These are phyloP conservation scores for Huntiella bhutanensis DNA, from an alignment of 2,329 filamentous ascomycete genomes.

Conservation along the genomic window DNA sequence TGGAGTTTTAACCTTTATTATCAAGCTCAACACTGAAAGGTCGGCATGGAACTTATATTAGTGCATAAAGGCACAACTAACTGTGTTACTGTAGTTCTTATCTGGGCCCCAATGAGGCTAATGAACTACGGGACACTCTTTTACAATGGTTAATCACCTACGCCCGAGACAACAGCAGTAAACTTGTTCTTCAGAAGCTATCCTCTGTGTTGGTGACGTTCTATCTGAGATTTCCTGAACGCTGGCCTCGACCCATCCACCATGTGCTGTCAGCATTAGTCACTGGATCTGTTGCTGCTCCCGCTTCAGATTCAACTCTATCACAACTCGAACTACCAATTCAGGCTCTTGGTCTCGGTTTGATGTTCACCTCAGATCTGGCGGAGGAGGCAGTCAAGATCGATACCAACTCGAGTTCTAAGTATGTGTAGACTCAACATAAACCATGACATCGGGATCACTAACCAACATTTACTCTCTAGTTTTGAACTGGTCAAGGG, in stretches of 20 bases:
- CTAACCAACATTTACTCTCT: constrained; percentile 13
- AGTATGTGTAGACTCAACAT: constrained; percentile 20
- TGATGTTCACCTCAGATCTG: constrained; percentile 19
- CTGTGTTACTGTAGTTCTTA: constrained; percentile 20
- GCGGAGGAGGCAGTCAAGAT: constrained; percentile 51
- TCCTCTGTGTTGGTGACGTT: constrained; percentile 61
- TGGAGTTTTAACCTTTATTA: constrained; percentile 75
- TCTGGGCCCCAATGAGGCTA: constrained; percentile 37
- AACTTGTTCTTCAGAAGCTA: constrained; percentile 52
- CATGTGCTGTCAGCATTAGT: constrained; percentile 36
- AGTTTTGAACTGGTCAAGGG: constrained; percentile 22
- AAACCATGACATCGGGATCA: constrained; percentile 15
- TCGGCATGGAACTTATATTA: constrained; percentile 20
- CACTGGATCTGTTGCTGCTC: neutral
- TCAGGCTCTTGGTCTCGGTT: constrained; percentile 3
- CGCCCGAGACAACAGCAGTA: constrained; percentile 30
- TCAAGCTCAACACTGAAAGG: constrained; percentile 90
- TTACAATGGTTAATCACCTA: constrained; percentile 43
- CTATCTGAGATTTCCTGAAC: constrained; percentile 49
- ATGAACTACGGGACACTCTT: constrained; percentile 39
- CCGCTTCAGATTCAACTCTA: neutral
- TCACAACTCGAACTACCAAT: neutral
- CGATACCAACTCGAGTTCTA: constrained; percentile 40
- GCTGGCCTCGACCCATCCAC: constrained; percentile 47
- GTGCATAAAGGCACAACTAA: neutral